Evolutionary conservation across 1,284 basidiomycete species (phyloP).

Genomic region (Ceratobasidium sp.): DNA sequence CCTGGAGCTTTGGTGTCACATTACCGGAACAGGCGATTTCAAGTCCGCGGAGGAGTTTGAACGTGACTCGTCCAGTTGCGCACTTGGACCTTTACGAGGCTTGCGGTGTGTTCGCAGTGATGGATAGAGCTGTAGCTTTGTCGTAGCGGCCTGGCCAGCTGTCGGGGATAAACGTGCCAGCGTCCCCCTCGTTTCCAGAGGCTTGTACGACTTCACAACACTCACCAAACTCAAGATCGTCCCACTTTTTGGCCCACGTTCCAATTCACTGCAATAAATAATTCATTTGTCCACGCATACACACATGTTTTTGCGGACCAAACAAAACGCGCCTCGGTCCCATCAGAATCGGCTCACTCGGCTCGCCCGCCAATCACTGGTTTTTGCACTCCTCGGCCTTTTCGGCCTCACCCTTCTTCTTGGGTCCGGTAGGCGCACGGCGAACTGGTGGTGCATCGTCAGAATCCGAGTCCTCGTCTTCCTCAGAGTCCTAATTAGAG

Average conservation of each 20-base stretch:
- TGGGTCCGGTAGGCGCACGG: conserved; percentile 37
- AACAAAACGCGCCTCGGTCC: neutral
- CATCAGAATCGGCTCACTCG: neutral
- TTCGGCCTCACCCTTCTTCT: conserved; percentile 43
- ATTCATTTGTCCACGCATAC: conserved; percentile 2
- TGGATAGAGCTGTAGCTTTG: too few relatives aligned
- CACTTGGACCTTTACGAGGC: too few relatives aligned
- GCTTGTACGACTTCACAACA: neutral
- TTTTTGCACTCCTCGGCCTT: conserved; percentile 44
- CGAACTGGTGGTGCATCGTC: conserved; percentile 5
- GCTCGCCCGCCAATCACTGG: conserved; percentile 13
- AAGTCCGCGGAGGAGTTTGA: too few relatives aligned
- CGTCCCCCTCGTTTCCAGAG: neutral
- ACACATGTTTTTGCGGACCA: conserved; percentile 1
- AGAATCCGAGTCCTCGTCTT: conserved; percentile 17
- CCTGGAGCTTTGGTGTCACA: too few relatives aligned
- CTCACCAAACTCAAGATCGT: neutral
- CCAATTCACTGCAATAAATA: conserved; percentile 17
- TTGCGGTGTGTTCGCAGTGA: too few relatives aligned
- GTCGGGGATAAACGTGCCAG: too few relatives aligned
- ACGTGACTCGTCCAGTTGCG: too few relatives aligned
- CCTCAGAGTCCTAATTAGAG: neutral
- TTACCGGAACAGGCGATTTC: too few relatives aligned
- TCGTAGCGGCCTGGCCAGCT: too few relatives aligned
- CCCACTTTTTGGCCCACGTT: neutral